Base-by-base conservation (phyloP, 257 asterid genomes). In the Nicotiana sylvestris region DNA sequence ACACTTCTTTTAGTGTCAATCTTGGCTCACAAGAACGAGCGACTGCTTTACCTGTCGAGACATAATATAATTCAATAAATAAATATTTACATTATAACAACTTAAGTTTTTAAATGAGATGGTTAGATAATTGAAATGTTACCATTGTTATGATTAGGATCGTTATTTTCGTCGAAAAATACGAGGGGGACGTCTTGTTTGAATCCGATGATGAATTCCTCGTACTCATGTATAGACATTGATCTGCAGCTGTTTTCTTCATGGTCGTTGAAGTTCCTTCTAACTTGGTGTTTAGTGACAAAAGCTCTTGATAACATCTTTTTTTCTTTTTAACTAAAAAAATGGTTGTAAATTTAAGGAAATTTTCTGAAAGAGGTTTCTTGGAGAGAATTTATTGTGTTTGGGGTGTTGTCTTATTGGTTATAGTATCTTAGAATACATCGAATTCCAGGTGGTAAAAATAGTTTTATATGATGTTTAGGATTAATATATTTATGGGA, bases 251-350 rank as follows among this genome's bases (percentile, higher is more conserved):
- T 89, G 65, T 82, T 21, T 60, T 91, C 91, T 2, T 79, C 86
- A 13, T 81, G 60, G 29, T 78, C 58, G 25, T 43, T 84, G 12
- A 62, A 84, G 76, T 86, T 87, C 67, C 82, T 69, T 60, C 49
- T 89, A 4, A 88, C 82, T 87, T 78, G 80, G 37, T 76, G 80
- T 51, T 76, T 91, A 18, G 82, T 80, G 76, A 55, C 82, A 72
- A 88, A 85, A 29, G 91, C 92, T 67, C 94, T 85, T 32, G 90
- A 85, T 10, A 91, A 78, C 92, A 91, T 91, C 21, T 67, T 85
- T 5, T 32, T 66, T 32, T 32, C 7, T 15, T 12, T 78, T 78
- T 10, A 9, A 5, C 39, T 35, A 4, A 32, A 37, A 57, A 30
- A 15, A 35, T 57, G 5, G 5, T 4, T 15, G 43, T 35, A 35